A percentile compares a stretch with the other conserved stretches of the same genome.
phyloP scores from a whole-genome alignment of 768 basidiomycete genomes.

The Kwoniella dendrophila region DNA sequence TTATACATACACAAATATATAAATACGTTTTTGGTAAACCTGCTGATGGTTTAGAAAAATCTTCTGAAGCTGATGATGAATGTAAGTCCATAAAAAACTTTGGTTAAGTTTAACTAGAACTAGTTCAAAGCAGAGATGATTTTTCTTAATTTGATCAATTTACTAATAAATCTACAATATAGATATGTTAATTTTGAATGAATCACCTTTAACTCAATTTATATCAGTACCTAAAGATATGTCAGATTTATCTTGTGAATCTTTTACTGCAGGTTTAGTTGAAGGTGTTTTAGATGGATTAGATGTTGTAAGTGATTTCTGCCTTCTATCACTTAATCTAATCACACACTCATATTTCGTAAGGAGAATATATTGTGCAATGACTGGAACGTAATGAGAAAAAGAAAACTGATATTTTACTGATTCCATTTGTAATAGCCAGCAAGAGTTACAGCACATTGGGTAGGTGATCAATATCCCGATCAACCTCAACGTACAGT shows the following conservation, averaged over 20 bases:
- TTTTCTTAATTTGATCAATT: neutral
- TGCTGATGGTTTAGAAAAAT: constrained; percentile 93
- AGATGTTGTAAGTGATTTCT: constrained; percentile 73
- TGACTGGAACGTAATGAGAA: no score
- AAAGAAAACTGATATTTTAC: neutral
- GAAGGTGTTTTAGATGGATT: constrained; percentile 94
- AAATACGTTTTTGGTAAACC: constrained; percentile 88
- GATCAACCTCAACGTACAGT: constrained; percentile 82
- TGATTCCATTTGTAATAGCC: constrained; percentile 63
- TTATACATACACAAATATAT: constrained; percentile 94
- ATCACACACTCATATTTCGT: no score
- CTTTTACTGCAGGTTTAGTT: constrained; percentile 93
- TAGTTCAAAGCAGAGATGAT: neutral
- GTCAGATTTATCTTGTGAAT: constrained; percentile 92
- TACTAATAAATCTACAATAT: neutral
- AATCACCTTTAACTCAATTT: constrained; percentile 84
- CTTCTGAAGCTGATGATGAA: constrained; percentile 94
- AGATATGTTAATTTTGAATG: constrained; percentile 99
- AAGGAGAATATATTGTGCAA: no score
- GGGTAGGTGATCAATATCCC: constrained; percentile 69
- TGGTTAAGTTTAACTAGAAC: no score
- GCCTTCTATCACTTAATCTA: no score
- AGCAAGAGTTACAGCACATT: constrained; percentile 93
- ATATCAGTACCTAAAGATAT: constrained; percentile 94
- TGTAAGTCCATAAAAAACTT: constrained; percentile 66